These are phyloP conservation scores for Xylaria sp. DNA, from an alignment of 2,329 filamentous ascomycete species.

Conservation along the genomic window DNA sequence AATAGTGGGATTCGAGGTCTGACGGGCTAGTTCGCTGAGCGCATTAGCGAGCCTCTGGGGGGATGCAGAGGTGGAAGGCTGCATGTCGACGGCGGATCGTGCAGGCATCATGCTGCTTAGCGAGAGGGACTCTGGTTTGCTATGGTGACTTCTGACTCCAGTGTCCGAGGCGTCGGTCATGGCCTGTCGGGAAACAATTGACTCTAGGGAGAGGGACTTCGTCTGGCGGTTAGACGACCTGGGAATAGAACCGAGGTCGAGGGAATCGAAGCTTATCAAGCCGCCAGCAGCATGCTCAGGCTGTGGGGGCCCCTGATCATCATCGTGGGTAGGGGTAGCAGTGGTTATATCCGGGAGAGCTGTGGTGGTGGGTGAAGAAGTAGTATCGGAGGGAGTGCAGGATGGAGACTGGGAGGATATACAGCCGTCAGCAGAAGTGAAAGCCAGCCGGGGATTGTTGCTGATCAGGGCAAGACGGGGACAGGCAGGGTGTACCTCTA, in stretches of 20 bases:
- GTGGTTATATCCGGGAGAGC: conserved; percentile 21
- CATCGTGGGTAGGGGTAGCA: conserved; percentile 23
- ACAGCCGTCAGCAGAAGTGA: conserved; percentile 16
- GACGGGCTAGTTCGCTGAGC: conserved; percentile 48
- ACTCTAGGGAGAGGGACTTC: conserved; percentile 55
- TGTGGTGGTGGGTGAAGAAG: not conserved
- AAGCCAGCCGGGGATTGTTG: conserved; percentile 16
- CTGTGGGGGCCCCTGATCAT: conserved; percentile 19
- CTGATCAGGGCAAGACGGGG: not conserved
- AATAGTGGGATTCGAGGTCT: conserved; percentile 40
- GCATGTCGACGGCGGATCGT: conserved; percentile 33
- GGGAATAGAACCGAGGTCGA: conserved; percentile 27
- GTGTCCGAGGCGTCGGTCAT: conserved; percentile 78
- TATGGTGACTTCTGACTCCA: conserved; percentile 52
- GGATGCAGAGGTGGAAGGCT: conserved; percentile 39
- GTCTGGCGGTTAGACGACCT: conserved; percentile 38
- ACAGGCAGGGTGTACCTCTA: not conserved
- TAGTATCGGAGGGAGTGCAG: conserved; percentile 10
- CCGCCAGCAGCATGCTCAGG: conserved; percentile 26
- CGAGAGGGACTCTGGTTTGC: conserved; percentile 58
- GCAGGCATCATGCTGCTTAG: conserved; percentile 55
- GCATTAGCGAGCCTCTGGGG: conserved; percentile 60
- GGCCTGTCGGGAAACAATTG: conserved; percentile 70
- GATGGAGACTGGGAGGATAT: conserved; percentile 12
- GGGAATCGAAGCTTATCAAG: conserved; percentile 23